Percentiles rank a stretch among this genome's conserved stretches.
phyloP scores from a whole-genome alignment of 2,329 filamentous ascomycete species.

The Pseudocercospora fuligena region DNA sequence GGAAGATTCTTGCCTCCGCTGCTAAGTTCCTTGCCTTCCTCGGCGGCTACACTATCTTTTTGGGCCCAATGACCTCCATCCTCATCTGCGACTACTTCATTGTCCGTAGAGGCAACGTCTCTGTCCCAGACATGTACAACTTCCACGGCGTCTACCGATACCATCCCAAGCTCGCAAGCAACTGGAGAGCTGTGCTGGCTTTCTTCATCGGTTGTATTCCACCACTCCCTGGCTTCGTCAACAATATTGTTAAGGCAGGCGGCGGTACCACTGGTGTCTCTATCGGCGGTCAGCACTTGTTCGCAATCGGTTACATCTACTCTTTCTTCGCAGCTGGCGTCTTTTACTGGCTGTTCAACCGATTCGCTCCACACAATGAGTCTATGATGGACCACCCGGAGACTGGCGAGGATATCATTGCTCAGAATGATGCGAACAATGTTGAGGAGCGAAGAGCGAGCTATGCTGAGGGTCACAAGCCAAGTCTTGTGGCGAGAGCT shows the following conservation, averaged over 20 bases:
- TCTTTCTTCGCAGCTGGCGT: conserved; percentile 43
- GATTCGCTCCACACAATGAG: conserved; percentile 66
- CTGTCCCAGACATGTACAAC: conserved; percentile 58
- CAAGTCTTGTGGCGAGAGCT: conserved; percentile 29
- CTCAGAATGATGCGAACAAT: conserved; percentile 41
- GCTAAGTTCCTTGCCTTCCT: conserved; percentile 53
- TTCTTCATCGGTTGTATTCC: conserved; percentile 63
- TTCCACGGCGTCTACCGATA: conserved; percentile 58
- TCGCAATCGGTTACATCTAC: conserved; percentile 46
- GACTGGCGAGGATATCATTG: conserved; percentile 63
- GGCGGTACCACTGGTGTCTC: conserved; percentile 44
- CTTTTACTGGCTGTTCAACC: conserved; percentile 43
- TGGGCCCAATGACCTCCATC: conserved; percentile 66
- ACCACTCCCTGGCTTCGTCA: conserved; percentile 60
- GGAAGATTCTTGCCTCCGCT: conserved; percentile 44
- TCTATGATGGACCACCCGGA: conserved; percentile 81
- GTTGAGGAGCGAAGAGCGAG: conserved; percentile 29
- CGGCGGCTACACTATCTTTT: conserved; percentile 67
- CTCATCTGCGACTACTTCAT: conserved; percentile 66
- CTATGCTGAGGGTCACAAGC: conserved; percentile 26
- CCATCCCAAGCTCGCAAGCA: conserved; percentile 50
- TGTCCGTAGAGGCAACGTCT: conserved; percentile 55
- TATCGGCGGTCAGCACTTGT: conserved; percentile 58
- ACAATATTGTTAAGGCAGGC: conserved; percentile 44
- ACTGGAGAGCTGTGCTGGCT: conserved; percentile 64